Conservation (phyloP, 129 eudicot genomes). For the Erigeron canadensis region DNA sequence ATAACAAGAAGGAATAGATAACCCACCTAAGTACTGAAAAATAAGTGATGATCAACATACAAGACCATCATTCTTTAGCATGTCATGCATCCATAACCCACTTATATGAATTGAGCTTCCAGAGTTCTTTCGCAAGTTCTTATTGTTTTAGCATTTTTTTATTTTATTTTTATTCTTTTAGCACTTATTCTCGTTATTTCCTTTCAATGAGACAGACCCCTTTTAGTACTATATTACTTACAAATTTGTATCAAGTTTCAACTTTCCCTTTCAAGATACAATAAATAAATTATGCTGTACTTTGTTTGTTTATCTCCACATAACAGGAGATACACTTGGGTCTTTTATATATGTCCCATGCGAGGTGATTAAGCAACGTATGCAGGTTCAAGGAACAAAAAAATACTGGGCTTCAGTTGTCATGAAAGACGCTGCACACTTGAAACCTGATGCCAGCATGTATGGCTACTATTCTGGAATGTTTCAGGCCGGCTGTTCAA, state of each 20-base stretch:
- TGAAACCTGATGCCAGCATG: conserved; percentile 43
- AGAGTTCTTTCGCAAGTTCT: background rate
- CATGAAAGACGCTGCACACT: conserved; percentile 42
- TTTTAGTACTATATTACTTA: conserved; percentile 1
- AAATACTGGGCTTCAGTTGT: conserved; percentile 73
- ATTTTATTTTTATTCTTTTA: too few relatives aligned
- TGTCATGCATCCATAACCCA: background rate
- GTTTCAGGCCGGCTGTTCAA: conserved; percentile 92
- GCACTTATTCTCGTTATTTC: conserved; percentile 1
- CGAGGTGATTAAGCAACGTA: conserved; percentile 97
- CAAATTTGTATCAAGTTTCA: conserved; percentile 9
- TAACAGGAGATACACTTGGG: conserved; percentile 94
- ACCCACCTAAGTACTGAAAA: background rate
- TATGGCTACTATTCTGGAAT: conserved; percentile 89
- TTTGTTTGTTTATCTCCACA: conserved; percentile 16
- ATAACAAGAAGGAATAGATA: background rate
- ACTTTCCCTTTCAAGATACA: conserved; percentile 15
- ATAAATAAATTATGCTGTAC: conserved; percentile 8
- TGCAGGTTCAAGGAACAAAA: conserved; percentile 95
- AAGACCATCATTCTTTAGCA: background rate
- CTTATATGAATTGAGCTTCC: background rate
- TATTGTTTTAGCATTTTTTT: background rate
- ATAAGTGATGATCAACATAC: background rate
- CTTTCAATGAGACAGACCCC: background rate
- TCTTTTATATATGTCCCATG: conserved; percentile 93